phyloP scores from a whole-genome alignment of 2,329 filamentous ascomycete species.

The Falciphora oryzae region DNA sequence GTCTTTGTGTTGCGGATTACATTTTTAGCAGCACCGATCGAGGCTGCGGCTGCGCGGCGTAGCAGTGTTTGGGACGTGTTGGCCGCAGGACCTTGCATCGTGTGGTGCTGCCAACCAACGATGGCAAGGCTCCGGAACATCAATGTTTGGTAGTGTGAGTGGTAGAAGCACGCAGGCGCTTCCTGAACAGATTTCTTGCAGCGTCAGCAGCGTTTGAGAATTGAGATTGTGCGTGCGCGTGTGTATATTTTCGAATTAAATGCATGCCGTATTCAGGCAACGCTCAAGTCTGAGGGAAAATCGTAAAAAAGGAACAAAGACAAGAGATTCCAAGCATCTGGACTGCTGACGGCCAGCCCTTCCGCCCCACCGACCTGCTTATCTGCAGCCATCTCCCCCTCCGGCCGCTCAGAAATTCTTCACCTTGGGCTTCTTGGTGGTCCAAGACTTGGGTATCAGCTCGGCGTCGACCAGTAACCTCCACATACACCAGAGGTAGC shows the following conservation, averaged over 20 bases:
- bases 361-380: not conserved
- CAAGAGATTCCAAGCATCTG: not conserved
- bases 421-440: constrained; percentile 23
- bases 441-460: constrained; percentile 30
- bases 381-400: not conserved
- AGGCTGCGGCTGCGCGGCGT: not conserved
- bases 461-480: constrained; percentile 57
- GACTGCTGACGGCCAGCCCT: not conserved
- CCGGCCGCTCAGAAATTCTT: constrained; percentile 23
- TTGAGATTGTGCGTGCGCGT: not conserved
- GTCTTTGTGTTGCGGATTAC: not conserved
- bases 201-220: not conserved
- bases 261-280: not conserved
- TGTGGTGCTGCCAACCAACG: not conserved
- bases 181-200: too few species aligned
- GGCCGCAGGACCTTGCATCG: not conserved
- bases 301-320: not conserved
- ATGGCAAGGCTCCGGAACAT: not conserved
- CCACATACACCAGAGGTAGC: constrained; percentile 88
- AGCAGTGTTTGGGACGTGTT: not conserved
- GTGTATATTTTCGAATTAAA: not conserved
- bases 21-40: constrained; percentile 1
- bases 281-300: not conserved
- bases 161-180: not conserved
- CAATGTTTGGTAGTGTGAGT: too few species aligned